Conservation (phyloP, 306 rosid species). For the Fragaria iinumae region DNA sequence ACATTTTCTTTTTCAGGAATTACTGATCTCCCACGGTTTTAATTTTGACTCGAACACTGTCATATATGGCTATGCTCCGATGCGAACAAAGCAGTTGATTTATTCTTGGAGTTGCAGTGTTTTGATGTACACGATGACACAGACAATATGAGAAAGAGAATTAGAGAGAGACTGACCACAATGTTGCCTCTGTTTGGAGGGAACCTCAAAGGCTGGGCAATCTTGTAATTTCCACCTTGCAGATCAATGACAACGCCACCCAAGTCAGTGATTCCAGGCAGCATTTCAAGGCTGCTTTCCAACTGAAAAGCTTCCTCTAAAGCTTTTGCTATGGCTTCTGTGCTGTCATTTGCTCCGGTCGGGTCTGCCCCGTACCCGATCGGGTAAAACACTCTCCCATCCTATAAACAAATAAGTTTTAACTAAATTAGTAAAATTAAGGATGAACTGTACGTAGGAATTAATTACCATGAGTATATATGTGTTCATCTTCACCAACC, state of each 20-base stretch:
- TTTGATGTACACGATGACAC: background rate
- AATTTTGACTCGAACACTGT: background rate
- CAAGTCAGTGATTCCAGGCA: conserved; percentile 49
- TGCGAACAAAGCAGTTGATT: background rate
- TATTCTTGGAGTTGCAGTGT: background rate
- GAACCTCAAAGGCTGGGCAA: conserved; percentile 50
- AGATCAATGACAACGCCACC: conserved; percentile 65
- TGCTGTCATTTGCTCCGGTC: conserved; percentile 49
- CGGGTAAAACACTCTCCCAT: conserved; percentile 46
- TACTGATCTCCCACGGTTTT: background rate
- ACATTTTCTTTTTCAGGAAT: background rate
- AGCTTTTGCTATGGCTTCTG: conserved; percentile 40
- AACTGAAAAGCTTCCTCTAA: conserved; percentile 43
- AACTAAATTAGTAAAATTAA: background rate
- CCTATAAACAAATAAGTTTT: conserved; percentile 14
- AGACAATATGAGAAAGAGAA: background rate
- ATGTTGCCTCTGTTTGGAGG: conserved; percentile 59
- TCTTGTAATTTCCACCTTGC: conserved; percentile 57
- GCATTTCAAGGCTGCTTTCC: conserved; percentile 40
- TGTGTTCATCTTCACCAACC: conserved; percentile 16
- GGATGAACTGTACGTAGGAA: background rate
- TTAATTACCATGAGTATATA: background rate
- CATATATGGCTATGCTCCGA: background rate
- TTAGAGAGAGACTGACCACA: conserved; percentile 41
- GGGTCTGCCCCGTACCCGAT: conserved; percentile 70